Conservation (phyloP, 352 stramenopile species). For the Poterioochromonas sp. region DNA sequence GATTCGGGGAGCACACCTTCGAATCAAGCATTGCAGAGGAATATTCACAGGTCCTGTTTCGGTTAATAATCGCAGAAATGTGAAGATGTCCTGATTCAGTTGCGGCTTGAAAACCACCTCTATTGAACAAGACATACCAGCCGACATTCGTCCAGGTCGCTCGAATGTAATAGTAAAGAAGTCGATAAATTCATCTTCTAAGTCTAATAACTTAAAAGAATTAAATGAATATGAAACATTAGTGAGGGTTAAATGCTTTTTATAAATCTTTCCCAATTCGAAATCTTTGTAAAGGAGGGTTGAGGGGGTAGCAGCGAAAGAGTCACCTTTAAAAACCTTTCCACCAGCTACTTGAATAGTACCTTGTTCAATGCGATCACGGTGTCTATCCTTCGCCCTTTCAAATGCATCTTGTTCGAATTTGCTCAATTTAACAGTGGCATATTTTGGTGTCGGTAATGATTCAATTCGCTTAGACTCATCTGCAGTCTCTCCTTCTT, state of each 20-base stretch:
- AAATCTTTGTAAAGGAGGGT: slow-evolving; percentile 79
- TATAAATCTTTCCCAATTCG: slow-evolving; percentile 57
- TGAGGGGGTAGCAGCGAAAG: slow-evolving; percentile 63
- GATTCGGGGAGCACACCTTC: slow-evolving; percentile 63
- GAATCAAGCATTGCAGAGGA: slow-evolving; percentile 64
- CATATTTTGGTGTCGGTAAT: background rate
- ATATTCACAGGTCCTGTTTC: slow-evolving; percentile 66
- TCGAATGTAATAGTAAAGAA: slow-evolving; percentile 75
- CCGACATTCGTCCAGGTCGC: slow-evolving; percentile 72
- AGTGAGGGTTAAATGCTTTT: slow-evolving; percentile 61
- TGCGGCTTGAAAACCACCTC: slow-evolving; percentile 38
- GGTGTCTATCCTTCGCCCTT: slow-evolving; percentile 43
- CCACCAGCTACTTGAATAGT: slow-evolving; percentile 46
- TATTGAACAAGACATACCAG: slow-evolving; percentile 61
- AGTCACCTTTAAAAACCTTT: slow-evolving; percentile 56
- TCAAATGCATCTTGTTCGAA: slow-evolving; percentile 45
- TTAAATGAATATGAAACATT: slow-evolving; percentile 83
- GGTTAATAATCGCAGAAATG: slow-evolving; percentile 54
- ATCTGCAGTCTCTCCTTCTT: background rate
- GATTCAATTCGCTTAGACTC: background rate
- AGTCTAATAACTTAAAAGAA: slow-evolving; percentile 66
- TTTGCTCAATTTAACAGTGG: slow-evolving; percentile 23
- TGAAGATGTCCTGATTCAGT: slow-evolving; percentile 59
- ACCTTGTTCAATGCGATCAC: slow-evolving; percentile 38
- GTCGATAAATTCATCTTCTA: slow-evolving; percentile 61